Base-by-base conservation (phyloP, 2,329 filamentous ascomycete genomes). In the Tricladium varicosporioides region DNA sequence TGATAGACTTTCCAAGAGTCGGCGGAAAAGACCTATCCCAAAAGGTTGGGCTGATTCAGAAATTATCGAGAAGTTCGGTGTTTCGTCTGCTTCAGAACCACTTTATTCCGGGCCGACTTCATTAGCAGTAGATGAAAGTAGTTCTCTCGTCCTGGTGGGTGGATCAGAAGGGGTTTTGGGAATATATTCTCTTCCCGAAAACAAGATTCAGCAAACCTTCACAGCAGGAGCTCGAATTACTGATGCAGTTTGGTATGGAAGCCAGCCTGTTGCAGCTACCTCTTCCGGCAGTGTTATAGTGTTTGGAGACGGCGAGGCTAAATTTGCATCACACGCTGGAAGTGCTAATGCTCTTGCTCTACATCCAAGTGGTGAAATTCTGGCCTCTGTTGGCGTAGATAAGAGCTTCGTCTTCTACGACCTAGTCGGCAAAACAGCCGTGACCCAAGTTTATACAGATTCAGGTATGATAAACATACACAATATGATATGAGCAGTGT, bases 391-490 rank as follows among this genome's bases (percentile, higher is more conserved):
- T 33, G 92, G 93, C 49, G 82, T 85, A 1, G 94, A 99, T 72
- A 97, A 96, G 82, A 93, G 89, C 72, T 92, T 96, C 69, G 84
- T 92, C 1, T 84, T 97, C 60, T 97, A 97, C 73, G 91, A 97
- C 63, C 73, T 97, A 42, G 73, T 80, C 16, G 79, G 78, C 3
- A 79, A 85, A 69, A 83, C 85, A 67, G 83, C 86, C 22, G 84
- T 92, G 48, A 88, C 87, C 54, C 91, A 93, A 64, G 84, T 92
- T 44, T 94, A 88, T 71, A 88, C 86, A 19, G 87, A 93, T 73
- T 82, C 88, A 62, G 83, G 91, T 94, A 83, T 74, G 87, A 80
- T 36, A 47, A 42, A 4, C 47, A 15, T 15, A 11, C 44, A 43
- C 22, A 16, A 31, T 50, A 14, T n/a, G 19, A n/a, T 27, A 47